Evolutionary conservation across 2,329 filamentous ascomycete genomes (phyloP).

Genomic region (Raffaelea arxii): DNA sequence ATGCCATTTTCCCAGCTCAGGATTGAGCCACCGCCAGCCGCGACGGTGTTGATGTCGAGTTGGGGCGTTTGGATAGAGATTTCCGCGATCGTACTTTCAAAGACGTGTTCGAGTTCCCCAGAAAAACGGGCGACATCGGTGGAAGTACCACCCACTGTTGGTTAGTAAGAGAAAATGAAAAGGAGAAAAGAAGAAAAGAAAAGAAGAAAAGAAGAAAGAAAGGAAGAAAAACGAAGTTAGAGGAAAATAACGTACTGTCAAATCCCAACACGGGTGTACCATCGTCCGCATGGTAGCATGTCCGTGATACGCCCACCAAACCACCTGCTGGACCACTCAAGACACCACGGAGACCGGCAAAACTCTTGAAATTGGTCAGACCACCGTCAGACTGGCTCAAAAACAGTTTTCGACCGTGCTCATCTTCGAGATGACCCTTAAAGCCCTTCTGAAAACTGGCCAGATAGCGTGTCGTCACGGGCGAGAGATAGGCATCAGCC

Average conservation of each 20-base stretch:
- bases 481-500: conserved; percentile 65
- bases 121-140: conserved; percentile 3
- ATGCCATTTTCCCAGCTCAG: conserved; percentile 83
- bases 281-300: conserved; percentile 57
- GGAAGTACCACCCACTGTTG: conserved; percentile 32
- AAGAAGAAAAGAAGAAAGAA: too few relatives aligned
- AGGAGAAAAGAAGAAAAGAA: too few relatives aligned
- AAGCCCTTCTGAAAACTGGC: conserved; percentile 57
- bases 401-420: conserved; percentile 8
- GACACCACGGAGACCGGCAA: conserved; percentile 40
- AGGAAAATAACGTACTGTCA: conserved; percentile 79
- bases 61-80: conserved; percentile 88
- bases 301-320: conserved; percentile 63
- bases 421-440: conserved; percentile 48
- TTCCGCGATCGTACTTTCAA: conserved; percentile 59
- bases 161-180: too few relatives aligned
- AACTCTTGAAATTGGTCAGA: conserved; percentile 12
- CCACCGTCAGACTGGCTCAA: conserved; percentile 30
- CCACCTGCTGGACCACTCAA: conserved; percentile 62
- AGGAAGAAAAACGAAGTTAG: too few relatives aligned
- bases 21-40: conserved; percentile 74
- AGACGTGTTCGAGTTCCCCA: conserved; percentile 58
- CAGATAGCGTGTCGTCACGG: conserved; percentile 61
- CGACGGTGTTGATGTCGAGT: conserved; percentile 89
- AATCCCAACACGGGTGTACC: conserved; percentile 63